Conservation (phyloP, 768 basidiomycete species). For the Mycena kentingensis region DNA sequence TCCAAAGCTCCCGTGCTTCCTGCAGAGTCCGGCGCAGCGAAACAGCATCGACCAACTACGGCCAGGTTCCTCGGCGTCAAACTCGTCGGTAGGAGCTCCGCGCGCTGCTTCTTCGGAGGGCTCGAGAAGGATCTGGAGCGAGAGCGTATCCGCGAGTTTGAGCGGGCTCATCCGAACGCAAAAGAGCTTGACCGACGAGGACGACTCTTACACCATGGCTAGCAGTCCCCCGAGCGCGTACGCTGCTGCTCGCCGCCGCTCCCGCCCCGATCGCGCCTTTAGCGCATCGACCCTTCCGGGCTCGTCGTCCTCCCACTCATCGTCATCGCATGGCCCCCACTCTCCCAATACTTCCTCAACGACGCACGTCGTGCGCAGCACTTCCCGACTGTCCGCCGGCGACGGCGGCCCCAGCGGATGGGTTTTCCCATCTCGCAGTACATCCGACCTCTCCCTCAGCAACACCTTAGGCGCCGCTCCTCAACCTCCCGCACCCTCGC, state of each 20-base stretch:
- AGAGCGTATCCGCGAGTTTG: conserved; percentile 11
- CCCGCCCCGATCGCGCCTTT: conserved; percentile 46
- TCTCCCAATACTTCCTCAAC: conserved; percentile 22
- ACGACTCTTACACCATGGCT: conserved; percentile 44
- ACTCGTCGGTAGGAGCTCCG: not conserved
- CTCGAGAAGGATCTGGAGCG: conserved; percentile 8
- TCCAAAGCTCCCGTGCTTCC: conserved; percentile 53
- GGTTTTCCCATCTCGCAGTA: conserved; percentile 36
- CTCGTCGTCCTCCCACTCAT: conserved; percentile 40
- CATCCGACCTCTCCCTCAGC: conserved; percentile 2
- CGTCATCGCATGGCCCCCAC: conserved; percentile 40
- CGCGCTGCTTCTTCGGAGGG: conserved; percentile 8
- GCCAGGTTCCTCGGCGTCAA: conserved; percentile 4
- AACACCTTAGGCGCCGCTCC: not conserved
- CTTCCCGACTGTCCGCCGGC: conserved; percentile 49
- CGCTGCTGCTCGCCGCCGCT: conserved; percentile 42
- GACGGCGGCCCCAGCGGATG: conserved; percentile 58
- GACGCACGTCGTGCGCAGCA: conserved; percentile 37
- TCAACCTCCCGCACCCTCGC: conserved; percentile 2
- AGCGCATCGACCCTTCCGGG: conserved; percentile 29
- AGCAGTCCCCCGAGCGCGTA: conserved; percentile 43
- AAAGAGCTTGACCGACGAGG: conserved; percentile 27
- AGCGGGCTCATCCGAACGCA: conserved; percentile 3
- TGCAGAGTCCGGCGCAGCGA: conserved; percentile 45
- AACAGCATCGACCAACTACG: conserved; percentile 31